Evolutionary conservation across 2,329 filamentous ascomycete genomes (phyloP).

Genomic region (Emericellopsis cladophorae): DNA sequence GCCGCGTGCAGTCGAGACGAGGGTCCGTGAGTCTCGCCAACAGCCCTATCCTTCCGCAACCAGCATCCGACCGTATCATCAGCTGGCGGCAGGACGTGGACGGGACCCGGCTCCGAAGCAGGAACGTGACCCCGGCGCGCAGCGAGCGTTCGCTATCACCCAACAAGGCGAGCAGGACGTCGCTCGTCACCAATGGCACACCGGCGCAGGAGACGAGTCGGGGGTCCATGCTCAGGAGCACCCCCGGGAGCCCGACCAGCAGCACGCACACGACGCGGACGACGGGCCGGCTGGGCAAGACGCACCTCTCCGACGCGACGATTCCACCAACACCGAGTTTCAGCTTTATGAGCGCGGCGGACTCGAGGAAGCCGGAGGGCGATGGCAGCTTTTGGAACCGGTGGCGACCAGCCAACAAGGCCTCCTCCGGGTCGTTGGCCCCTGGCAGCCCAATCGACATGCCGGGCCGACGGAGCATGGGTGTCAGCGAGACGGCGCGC

Average conservation of each 20-base stretch:
- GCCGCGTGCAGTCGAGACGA: conserved; percentile 34
- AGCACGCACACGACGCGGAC: conserved; percentile 14
- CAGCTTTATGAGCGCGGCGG: conserved; percentile 25
- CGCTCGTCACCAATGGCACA: conserved; percentile 23
- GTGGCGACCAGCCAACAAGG: conserved; percentile 24
- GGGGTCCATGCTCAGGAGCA: conserved; percentile 24
- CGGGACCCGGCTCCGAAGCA: conserved; percentile 21
- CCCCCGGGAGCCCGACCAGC: conserved; percentile 25
- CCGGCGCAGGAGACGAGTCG: conserved; percentile 32
- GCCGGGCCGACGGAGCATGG: conserved; percentile 1
- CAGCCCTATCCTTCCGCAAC: conserved; percentile 15
- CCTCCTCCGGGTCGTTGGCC: background rate
- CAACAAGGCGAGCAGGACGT: conserved; percentile 24
- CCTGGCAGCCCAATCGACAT: background rate
- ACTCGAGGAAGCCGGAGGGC: conserved; percentile 21
- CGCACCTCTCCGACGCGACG: conserved; percentile 5
- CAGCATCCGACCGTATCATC: conserved; percentile 61
- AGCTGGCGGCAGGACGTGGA: conserved; percentile 69
- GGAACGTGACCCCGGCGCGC: conserved; percentile 24
- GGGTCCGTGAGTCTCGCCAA: conserved; percentile 34
- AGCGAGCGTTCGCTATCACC: conserved; percentile 46
- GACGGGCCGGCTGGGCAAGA: conserved; percentile 10
- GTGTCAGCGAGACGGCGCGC: background rate
- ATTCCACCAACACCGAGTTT: conserved; percentile 43
- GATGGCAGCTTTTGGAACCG: conserved; percentile 42